Percentiles rank a stretch among this genome's conserved stretches.
Conservation (phyloP, 306 rosid species). For the Morella rubra region DNA sequence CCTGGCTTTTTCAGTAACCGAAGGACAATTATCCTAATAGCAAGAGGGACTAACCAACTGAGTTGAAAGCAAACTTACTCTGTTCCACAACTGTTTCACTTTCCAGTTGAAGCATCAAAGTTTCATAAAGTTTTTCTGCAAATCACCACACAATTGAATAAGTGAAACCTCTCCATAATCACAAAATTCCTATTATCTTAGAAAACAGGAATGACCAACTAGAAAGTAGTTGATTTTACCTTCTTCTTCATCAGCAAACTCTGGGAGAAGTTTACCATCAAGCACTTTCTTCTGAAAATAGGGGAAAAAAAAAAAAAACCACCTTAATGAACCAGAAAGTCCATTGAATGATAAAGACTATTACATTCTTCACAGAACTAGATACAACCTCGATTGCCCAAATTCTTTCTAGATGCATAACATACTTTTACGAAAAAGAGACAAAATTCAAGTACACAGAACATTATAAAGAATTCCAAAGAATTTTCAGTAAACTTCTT, state of each 20-base stretch:
- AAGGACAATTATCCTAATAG: conserved; percentile 13
- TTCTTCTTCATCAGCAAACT: conserved; percentile 83
- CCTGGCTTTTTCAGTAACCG: neutral
- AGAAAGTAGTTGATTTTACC: conserved; percentile 34
- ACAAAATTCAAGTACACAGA: neutral
- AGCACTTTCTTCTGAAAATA: conserved; percentile 42
- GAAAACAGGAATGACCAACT: neutral
- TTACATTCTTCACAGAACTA: neutral
- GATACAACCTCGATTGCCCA: neutral
- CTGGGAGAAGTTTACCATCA: conserved; percentile 68
- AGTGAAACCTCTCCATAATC: conserved; percentile 15
- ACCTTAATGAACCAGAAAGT: conserved; percentile 22
- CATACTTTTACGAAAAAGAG: neutral
- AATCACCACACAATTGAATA: conserved; percentile 16
- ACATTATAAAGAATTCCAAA: neutral
- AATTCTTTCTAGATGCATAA: neutral
- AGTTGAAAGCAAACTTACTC: conserved; percentile 48
- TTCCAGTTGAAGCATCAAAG: conserved; percentile 71
- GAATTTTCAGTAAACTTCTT: neutral
- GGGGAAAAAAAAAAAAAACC: conserved; percentile 18
- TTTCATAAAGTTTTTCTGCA: conserved; percentile 69
- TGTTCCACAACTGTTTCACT: conserved; percentile 49
- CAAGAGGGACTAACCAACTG: conserved; percentile 12
- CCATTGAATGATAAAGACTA: neutral
- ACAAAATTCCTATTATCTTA: neutral